A percentile compares a stretch with the other conserved stretches of the same genome.
phyloP scores from a whole-genome alignment of 2,329 filamentous ascomycete genomes.

The Colletotrichum sp. region DNA sequence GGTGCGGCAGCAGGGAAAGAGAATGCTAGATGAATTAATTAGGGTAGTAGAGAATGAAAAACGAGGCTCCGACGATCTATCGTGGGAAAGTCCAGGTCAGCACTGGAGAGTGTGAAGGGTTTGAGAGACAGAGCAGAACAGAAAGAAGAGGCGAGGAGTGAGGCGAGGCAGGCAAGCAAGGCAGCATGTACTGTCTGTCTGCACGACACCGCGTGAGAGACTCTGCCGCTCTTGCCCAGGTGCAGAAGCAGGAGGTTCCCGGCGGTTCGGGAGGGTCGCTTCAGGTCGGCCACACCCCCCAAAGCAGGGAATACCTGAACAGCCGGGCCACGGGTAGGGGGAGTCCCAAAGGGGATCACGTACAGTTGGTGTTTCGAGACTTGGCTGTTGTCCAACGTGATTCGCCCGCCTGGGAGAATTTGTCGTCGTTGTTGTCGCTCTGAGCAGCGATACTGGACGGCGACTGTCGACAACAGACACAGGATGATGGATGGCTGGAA shows the following conservation, averaged over 20 bases:
- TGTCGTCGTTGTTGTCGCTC: conserved; percentile 14
- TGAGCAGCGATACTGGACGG: not conserved
- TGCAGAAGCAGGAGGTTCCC: conserved; percentile 26
- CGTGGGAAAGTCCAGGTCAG: conserved; percentile 9
- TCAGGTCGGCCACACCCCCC: conserved; percentile 25
- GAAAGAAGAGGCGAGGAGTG: conserved; percentile 15
- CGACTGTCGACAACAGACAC: not conserved
- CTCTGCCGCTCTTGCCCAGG: conserved; percentile 28
- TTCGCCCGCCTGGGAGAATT: conserved; percentile 20
- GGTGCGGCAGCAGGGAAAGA: not conserved
- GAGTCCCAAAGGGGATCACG: conserved; percentile 39
- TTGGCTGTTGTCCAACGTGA: conserved; percentile 29
- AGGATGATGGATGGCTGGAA: not conserved
- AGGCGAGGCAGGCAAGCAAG: conserved; percentile 8
- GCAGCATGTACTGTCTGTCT: conserved; percentile 19
- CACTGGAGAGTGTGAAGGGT: not conserved
- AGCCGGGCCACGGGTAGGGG: conserved; percentile 37
- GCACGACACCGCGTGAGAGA: not conserved
- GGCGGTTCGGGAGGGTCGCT: conserved; percentile 26
- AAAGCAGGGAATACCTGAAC: conserved; percentile 33
- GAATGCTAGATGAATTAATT: conserved; percentile 14
- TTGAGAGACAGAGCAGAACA: not conserved
- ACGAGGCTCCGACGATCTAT: conserved; percentile 8
- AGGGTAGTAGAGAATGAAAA: conserved; percentile 4
- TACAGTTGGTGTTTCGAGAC: conserved; percentile 49